A percentile compares a stretch with the other conserved stretches of the same genome.
These are phyloP conservation scores for Sicyos baderoa DNA, from an alignment of 306 rosid species.

Conservation along the genomic window DNA sequence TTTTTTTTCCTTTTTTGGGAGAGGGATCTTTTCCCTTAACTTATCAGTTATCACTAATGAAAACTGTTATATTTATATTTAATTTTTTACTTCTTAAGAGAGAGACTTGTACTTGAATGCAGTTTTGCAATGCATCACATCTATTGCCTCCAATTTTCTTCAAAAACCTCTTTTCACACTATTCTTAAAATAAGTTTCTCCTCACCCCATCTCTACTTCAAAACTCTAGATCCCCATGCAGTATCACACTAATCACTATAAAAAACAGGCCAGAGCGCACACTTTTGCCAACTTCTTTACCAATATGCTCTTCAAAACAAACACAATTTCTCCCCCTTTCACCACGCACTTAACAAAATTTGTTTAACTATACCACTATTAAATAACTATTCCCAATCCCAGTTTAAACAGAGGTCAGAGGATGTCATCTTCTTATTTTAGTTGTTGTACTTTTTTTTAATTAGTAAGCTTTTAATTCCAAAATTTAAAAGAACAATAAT, in stretches of 20 bases:
- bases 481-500: not conserved
- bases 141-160: not conserved
- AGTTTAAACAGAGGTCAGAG: not conserved
- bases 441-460: not conserved
- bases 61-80: no score
- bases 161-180: not conserved
- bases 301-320: not conserved
- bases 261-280: not conserved
- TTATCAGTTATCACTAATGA: not conserved
- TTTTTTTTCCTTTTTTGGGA: no score
- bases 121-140: not conserved
- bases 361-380: not conserved
- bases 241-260: not conserved
- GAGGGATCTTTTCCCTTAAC: not conserved
- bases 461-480: not conserved
- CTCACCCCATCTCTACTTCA: not conserved
- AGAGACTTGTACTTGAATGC: no score
- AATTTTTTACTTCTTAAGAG: no score
- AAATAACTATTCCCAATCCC: not conserved
- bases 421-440: constrained; percentile 1
- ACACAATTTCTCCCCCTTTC: not conserved
- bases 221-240: not conserved
- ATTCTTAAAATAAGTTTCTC: not conserved
- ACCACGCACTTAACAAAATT: not conserved
- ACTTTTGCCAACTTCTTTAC: not conserved